Evolutionary conservation across 2,329 filamentous ascomycete species (phyloP).

Genomic region (Calycina herbarum): DNA sequence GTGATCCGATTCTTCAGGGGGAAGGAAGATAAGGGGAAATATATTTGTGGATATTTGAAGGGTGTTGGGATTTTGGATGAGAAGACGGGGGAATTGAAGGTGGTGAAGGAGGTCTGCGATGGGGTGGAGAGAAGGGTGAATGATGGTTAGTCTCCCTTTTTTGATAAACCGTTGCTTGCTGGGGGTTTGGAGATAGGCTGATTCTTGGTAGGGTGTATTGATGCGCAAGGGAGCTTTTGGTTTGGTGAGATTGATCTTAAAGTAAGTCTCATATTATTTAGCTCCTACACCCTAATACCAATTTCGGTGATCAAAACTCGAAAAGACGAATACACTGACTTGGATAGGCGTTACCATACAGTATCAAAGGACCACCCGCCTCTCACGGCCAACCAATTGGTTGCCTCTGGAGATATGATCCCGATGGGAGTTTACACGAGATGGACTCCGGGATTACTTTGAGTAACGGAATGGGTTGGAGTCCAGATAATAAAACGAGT

Average conservation of each 20-base stretch:
- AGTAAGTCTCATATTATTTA: background rate
- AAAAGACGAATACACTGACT: too few relatives aligned
- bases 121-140: conserved; percentile 38
- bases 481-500: conserved; percentile 40
- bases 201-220: conserved; percentile 28
- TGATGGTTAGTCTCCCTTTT: conserved; percentile 31
- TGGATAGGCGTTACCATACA: conserved; percentile 36
- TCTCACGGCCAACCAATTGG: conserved; percentile 34
- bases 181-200: conserved; percentile 17
- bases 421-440: conserved; percentile 33
- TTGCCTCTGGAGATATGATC: conserved; percentile 26
- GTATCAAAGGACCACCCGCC: conserved; percentile 35
- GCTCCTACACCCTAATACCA: too few relatives aligned
- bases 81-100: conserved; percentile 38
- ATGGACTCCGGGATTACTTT: conserved; percentile 38
- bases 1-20: conserved; percentile 39
- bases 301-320: too few relatives aligned
- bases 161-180: background rate
- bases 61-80: conserved; percentile 42
- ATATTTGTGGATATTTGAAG: conserved; percentile 43
- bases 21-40: conserved; percentile 36
- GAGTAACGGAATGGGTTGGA: conserved; percentile 40
- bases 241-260: conserved; percentile 40
- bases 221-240: conserved; percentile 40
- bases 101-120: conserved; percentile 41